Evolutionary conservation across 2,329 filamentous ascomycete species (phyloP), one percentile per base, ranked within the genome.

Genomic region (Alternaria sp.): DNA sequence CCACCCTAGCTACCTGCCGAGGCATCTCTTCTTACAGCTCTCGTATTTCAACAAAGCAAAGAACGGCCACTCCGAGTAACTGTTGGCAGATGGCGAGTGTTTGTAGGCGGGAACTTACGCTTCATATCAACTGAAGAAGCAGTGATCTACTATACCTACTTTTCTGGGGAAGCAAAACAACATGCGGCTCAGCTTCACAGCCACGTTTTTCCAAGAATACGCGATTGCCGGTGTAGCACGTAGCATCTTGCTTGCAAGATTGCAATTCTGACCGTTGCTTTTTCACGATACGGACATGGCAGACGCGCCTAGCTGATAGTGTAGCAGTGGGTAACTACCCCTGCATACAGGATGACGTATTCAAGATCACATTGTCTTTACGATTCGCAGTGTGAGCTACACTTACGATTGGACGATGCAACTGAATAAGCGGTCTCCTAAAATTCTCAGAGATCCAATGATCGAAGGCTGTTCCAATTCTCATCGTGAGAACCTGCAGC

Each of bases 401-500:
- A 48, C 41, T 59, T 51, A 52, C 58, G 29, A 54, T 51, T 59
- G 60, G 55, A 24, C 44, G 34, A 42, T 55, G 53, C 24, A 28
- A 29, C 33, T 24, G 23, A 31, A 45, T 33, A 44, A 51, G 39
- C 53, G 44, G 53, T 45, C 42, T 58, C 55, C 5, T n/a, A 50
- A 50, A 44, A n/a, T 31, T 21, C 40, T 17, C n/a, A 37, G 14
- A 29, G 23, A 46, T 24, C 64, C 62, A 68, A 67, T 65, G 17
- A 50, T 17, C 23, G 46, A 17, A 46, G 39, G 48, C 49, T 41
- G 53, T 44, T 36, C 23, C 34, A 31, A 21, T 29, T n/a, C 48
- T 60, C 37, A 53, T 56, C 45, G 59, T 23, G 41, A 54, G 42
- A 56, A 55, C 52, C 51, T 63, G 57, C 46, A 50, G 62, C 63